phyloP scores from a whole-genome alignment of 345 rosid genomes.

The Citrus maxima region DNA sequence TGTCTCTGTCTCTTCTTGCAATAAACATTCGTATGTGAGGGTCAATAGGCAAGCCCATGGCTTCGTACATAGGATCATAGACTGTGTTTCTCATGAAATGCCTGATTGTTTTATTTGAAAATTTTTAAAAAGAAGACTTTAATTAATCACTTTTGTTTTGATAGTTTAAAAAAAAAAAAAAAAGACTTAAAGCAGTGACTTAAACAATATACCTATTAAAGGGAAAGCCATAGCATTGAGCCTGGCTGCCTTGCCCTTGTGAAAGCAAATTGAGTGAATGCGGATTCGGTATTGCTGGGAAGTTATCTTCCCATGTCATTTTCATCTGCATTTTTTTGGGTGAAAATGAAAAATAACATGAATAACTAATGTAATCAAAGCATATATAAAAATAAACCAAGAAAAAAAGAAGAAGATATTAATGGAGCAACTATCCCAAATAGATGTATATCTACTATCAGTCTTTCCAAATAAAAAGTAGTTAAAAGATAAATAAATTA shows the following conservation, averaged over 20 bases:
- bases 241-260: not conserved
- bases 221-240: not conserved
- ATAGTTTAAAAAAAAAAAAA: not conserved
- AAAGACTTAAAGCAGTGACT: too few species aligned
- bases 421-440: not conserved
- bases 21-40: conserved; percentile 36
- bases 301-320: not conserved
- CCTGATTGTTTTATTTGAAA: conserved; percentile 5
- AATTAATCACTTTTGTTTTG: not conserved
- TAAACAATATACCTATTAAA: conserved; percentile 1
- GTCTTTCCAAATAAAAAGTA: not conserved
- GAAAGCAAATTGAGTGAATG: not conserved
- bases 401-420: not conserved
- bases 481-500: too few species aligned
- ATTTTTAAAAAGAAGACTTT: not conserved
- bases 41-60: conserved; percentile 37
- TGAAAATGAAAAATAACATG: not conserved
- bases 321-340: not conserved
- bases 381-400: not conserved
- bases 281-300: not conserved
- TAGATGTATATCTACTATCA: too few species aligned
- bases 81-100: conserved; percentile 1
- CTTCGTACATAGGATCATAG: conserved; percentile 40
- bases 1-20: not conserved
- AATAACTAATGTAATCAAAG: not conserved